Base-by-base conservation (phyloP, 768 basidiomycete genomes). In the Ramaria sp. region DNA sequence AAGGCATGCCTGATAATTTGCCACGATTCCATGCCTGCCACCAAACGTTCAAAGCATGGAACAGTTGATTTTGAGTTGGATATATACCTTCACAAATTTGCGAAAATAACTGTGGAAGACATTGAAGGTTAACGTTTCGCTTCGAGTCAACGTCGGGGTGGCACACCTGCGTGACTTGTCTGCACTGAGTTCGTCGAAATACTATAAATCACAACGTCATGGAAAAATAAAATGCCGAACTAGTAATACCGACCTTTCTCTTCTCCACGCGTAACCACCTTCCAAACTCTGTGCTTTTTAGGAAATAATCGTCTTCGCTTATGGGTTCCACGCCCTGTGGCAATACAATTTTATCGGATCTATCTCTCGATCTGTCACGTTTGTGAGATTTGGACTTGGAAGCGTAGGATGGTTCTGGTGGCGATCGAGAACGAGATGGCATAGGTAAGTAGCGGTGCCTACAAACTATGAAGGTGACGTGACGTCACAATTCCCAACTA, bases 241-340 rank as follows among this genome's bases (percentile, higher is more conserved):
- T 39, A 34, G 52, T 38, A 16, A 52, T 18, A 66, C 70, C 50
- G 55, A 80, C 81, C 70, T 78, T 81, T 49, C 69, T 71, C 61
- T 79, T 77, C 62, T 78, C 76, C 22, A 88, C 84, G 66, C 85
- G 88, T 56, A 96, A 71, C 91, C 93, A 97, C 24, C 79, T 66
- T 59, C 84, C 78, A 64, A 94, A 95, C 64, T 96, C 93, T 54
- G 81, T 78, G 50, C 80, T 87, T 69, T 89, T 93, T 62, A 85
- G 74, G 68, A 92, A 96, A 63, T 94, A 96, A 64, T 95, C 92
- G 0, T 84, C 78, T 61, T 89, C 85, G 0, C 78, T 80, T 58
- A 95, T 87, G 16, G 76, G 70, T n/a, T 73, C 67, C 27, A 78
- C 76, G 38, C 76, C 74, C 24, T 72, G 63, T 25, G 85, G 87